Evolutionary conservation across 768 basidiomycete species (phyloP).

Genomic region (Podaxis sp.): DNA sequence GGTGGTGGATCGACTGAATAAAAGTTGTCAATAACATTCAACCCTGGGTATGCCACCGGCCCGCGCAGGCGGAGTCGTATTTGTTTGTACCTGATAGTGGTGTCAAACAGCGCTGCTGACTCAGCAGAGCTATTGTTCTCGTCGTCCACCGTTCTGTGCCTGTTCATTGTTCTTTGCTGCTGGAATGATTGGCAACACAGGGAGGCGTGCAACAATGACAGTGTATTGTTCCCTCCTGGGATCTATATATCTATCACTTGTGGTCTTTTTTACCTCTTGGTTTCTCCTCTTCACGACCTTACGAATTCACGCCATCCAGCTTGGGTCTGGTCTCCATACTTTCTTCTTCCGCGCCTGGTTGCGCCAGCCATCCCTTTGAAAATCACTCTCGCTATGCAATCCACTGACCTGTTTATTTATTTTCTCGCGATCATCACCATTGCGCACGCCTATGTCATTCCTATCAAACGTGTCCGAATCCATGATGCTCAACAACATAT

Average conservation of each 20-base stretch:
- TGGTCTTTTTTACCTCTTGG: background rate
- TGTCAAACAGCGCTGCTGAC: background rate
- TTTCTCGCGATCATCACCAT: background rate
- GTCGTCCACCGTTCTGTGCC: background rate
- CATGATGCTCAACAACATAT: conserved; percentile 9
- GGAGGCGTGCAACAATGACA: background rate
- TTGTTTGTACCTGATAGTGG: background rate
- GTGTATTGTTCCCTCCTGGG: background rate
- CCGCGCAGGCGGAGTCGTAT: background rate
- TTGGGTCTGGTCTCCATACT: conserved; percentile 9
- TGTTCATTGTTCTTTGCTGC: background rate
- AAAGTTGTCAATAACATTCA: background rate
- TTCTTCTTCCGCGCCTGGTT: conserved; percentile 18
- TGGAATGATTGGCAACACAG: background rate
- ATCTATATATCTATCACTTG: background rate
- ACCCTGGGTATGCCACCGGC: background rate
- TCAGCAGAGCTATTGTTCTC: background rate
- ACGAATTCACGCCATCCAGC: background rate
- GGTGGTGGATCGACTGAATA: background rate
- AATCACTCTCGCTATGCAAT: conserved; percentile 8
- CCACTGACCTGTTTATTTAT: background rate
- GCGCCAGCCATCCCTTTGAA: conserved; percentile 5
- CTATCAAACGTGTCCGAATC: conserved; percentile 19
- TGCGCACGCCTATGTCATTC: conserved; percentile 15
- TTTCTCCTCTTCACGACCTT: conserved; percentile 2